Percentiles rank a stretch among this genome's conserved stretches.
phyloP scores from a whole-genome alignment of 2,329 filamentous ascomycete genomes.

The Rachicladosporium sp. region DNA sequence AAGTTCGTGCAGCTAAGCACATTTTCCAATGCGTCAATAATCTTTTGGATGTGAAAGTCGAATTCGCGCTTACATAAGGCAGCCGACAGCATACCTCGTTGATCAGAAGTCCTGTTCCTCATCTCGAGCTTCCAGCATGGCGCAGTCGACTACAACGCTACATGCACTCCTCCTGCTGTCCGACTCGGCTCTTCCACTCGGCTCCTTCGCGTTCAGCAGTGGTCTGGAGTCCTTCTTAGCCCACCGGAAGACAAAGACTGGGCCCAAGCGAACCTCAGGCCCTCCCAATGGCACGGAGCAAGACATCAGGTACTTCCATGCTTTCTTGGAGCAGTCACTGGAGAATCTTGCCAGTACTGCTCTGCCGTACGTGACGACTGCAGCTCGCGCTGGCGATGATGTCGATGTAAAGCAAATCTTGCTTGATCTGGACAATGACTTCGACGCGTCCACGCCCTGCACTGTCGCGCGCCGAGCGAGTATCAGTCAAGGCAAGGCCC shows the following conservation, averaged over 20 bases:
- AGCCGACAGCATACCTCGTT: too few relatives aligned
- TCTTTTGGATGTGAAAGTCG: too few relatives aligned
- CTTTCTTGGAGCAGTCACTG: constrained; percentile 59
- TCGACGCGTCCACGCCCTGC: constrained; percentile 66
- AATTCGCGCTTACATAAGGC: too few relatives aligned
- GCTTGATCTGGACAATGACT: constrained; percentile 54
- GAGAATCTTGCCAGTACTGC: constrained; percentile 59
- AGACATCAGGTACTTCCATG: constrained; percentile 37
- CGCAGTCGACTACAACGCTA: constrained; percentile 12
- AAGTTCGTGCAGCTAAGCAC: too few relatives aligned
- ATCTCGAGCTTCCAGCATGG: too few relatives aligned
- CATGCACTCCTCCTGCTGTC: constrained; percentile 68
- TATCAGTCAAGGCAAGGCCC: constrained; percentile 60
- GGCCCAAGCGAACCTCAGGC: constrained; percentile 16
- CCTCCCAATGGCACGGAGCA: too few relatives aligned
- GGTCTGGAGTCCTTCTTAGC: constrained; percentile 73
- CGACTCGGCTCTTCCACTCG: constrained; percentile 69
- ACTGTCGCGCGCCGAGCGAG: constrained; percentile 67
- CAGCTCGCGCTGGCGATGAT: constrained; percentile 34
- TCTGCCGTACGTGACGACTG: constrained; percentile 62
- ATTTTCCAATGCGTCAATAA: too few relatives aligned
- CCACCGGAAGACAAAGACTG: constrained; percentile 37
- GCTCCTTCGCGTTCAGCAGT: constrained; percentile 78
- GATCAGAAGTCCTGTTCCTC: too few relatives aligned
- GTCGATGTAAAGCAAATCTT: constrained; percentile 34